Evolutionary conservation across 2,329 filamentous ascomycete species (phyloP), one percentile per base, ranked within the genome.

Genomic region (Hirsutella rhossiliensis): DNA sequence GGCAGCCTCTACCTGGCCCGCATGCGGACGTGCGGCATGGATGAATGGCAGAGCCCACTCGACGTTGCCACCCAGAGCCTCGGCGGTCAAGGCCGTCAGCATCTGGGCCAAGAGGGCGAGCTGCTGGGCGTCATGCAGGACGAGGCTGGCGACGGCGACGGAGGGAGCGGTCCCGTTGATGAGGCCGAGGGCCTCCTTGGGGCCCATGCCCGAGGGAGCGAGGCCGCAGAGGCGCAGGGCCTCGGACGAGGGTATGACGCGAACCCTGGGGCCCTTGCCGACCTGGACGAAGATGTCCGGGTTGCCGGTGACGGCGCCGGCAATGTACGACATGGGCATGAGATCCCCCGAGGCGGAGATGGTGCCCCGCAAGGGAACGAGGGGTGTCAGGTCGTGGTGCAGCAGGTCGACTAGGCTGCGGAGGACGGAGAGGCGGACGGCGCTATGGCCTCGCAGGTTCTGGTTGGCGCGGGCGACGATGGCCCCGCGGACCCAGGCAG

Each of bases 31-130:
- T 4, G 71, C 62, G 2, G 60, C 52, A 2, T 77, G 69, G 45
- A 82, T 72, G 54, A 82, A 82, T 0, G 73, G 69, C 45, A 76
- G 62, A 46, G 73, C 76, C 55, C 72, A 78, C 49, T 75, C 70
- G 2, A 67, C 65, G 11, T 70, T 76, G 1, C 77, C 80, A 0
- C 57, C 55, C 43, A 84, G 60, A 1, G 75, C 74, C 56, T 84
- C 80, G 1, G 74, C 69, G 4, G 65, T 66, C 65, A 83, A 77
- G 1, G 75, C 77, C 0, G 80, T 81, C 2, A 82, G 57, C 0
- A 76, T 55, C 53, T 84, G 79, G 0, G 71, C 60, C 2, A 80
- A 54, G 0, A 78, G 47, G 0, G 69, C 69, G 4, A 80, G 62
- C 29, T 70, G 62, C 43, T 76, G 67, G 1, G 74, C 64, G 43